Conservation (phyloP, 331 rosid species). For the Prunus yedoensis region DNA sequence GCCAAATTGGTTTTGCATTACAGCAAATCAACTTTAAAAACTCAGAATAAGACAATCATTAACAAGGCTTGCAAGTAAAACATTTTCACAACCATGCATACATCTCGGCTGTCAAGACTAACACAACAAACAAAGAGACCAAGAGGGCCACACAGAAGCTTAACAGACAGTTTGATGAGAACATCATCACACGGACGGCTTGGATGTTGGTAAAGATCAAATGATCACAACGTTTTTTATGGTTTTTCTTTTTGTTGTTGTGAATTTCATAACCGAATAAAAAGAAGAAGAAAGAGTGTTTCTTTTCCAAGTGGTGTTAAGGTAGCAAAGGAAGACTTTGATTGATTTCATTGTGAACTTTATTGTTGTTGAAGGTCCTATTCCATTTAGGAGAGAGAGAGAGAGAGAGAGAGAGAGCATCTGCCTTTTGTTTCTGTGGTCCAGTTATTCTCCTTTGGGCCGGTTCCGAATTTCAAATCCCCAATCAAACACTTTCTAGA, state of each 20-base stretch:
- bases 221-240: not conserved
- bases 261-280: not conserved
- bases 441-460: constrained; percentile 12
- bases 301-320: not conserved
- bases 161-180: not conserved
- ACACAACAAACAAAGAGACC: no score
- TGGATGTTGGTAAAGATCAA: not conserved
- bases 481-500: constrained; percentile 28
- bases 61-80: not conserved
- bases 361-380: constrained; percentile 14
- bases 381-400: not conserved
- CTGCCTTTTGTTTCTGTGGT: constrained; percentile 20
- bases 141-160: not conserved
- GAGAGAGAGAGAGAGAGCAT: constrained; percentile 18
- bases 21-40: no score
- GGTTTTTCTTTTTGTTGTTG: not conserved
- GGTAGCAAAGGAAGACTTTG: constrained; percentile 1
- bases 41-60: no score
- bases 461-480: constrained; percentile 19
- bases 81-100: no score
- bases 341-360: not conserved
- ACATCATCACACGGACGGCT: constrained; percentile 1
- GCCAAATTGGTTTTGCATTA: no score
- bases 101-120: no score
- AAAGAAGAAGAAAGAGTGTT: not conserved